Base-by-base conservation (phyloP, 345 rosid genomes). In the Rhodomyrtus tomentosa region DNA sequence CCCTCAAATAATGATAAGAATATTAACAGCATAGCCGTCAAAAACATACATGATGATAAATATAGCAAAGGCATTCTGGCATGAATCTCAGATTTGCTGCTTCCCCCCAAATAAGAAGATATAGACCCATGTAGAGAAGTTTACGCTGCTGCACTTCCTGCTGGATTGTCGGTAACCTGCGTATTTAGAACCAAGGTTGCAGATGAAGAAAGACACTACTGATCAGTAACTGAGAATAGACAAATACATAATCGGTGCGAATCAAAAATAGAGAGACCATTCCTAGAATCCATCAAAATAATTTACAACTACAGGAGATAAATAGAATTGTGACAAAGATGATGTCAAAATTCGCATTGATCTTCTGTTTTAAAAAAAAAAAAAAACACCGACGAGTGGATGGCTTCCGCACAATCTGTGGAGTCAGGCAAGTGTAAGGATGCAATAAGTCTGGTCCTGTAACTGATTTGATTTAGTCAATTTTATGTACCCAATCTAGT, bases 31-130 rank as follows among this genome's bases (percentile, higher is more conserved):
- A 82, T 27, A 42, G 20, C 40, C 48, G 81, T 68, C 76, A 32
- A n/a, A 85, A 73, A 87, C 96, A 83, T 95, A 98, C 99, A 91
- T 96, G 99, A 89, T 98, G 99, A 89, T 98, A 96, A 85, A 98
- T 96, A 87, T 96, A 98, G 92, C 99, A 98, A 84, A 98, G 93
- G 90, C 99, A 98, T 90, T 98, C 99, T 15, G 99, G 99, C 99
- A 98, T 96, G 91, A 95, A 98, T 91, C 99, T 93, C 90, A 96
- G 90, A 90, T 98, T 98, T 15, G 99, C 99, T 86, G 99, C 98
- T 90, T 98, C 99, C 76, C 99, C 99, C 99, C 99, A 98, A 82
- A 98, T 98, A 84, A 98, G 91, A 88, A 98, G 99, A 92, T 94
- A 98, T 50, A 98, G 89, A 85, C 95, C 98, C 99, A 98, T 96